Percentiles rank a stretch among this genome's conserved stretches.
These are phyloP conservation scores for Vinca minor DNA, from an alignment of 257 asterid genomes.

Conservation along the genomic window DNA sequence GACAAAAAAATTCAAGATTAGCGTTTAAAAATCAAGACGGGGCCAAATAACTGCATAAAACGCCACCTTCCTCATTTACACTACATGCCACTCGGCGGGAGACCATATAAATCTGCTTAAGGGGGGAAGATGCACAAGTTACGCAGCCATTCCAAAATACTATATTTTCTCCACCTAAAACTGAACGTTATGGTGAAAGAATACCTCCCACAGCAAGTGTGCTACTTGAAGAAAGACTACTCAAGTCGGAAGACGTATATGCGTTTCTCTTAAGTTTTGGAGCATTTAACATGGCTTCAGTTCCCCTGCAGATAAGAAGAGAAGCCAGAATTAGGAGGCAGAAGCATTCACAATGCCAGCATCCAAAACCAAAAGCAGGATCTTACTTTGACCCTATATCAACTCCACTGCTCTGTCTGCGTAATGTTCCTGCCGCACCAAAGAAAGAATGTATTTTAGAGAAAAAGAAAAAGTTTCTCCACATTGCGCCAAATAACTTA, in stretches of 20 bases:
- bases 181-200: background rate
- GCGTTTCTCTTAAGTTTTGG: constrained; percentile 63
- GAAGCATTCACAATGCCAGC: background rate
- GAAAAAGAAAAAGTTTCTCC: background rate
- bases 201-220: constrained; percentile 51
- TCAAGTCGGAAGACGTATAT: constrained; percentile 61
- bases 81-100: background rate
- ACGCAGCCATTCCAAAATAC: background rate
- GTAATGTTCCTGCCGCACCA: constrained; percentile 48
- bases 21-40: background rate
- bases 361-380: background rate
- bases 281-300: constrained; percentile 36
- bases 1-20: no score
- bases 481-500: background rate
- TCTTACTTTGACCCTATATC: constrained; percentile 51
- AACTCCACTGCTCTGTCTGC: constrained; percentile 67
- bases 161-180: background rate
- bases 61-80: background rate
- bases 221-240: constrained; percentile 38
- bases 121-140: background rate
- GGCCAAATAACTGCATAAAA: background rate
- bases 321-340: constrained; percentile 18
- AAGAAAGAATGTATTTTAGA: background rate
- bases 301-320: constrained; percentile 40
- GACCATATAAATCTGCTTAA: background rate